Base-by-base conservation (phyloP, 331 rosid species). In the Quercus phellos region DNA sequence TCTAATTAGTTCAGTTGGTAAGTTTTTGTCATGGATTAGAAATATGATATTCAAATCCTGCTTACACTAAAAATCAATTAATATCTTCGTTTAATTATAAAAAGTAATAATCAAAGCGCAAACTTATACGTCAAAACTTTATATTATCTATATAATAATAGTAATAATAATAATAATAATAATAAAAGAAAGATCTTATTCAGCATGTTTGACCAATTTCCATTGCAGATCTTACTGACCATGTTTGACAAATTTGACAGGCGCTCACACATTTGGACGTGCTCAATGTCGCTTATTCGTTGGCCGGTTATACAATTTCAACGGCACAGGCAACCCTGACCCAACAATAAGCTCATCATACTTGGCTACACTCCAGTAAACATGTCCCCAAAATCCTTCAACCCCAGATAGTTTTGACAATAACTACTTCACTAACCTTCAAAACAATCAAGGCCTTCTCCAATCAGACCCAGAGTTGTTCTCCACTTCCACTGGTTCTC, bases 261-360 rank as follows among this genome's bases (percentile, higher is more conserved):
- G 98, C 67, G 97, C 97, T 21, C 97, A 93, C 61, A 88, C 93
- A 1, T 88, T 93, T 80, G 98, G 98, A 2, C 86, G 97, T 3
- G 93, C 93, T 4, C 96, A 89, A 16, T 93, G 97, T 74, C 60
- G 84, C 64, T 34, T 74, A 42, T 90, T 93, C 83, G 80, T 68
- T 81, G 79, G 72, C 68, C 79, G 98, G 67, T 86, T 93, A 1
- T 90, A 77, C 84, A 93, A 93, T 72, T 91, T 90, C 86, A 89
- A 66, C 29, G 66, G 71, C 38, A 86, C 89, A 0, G 90, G 90
- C 0, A 87, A 70, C 22, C 92, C 97, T 2, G 98, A 91, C 60
- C 92, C 93, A 3, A 85, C 91, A 0, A 78, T 22, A 22, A 22
- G 24, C 24, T 22, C 24, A 22, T 22, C 24, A 22, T 22, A 22